Conservation (phyloP, 371 early-diverging fungal species). For the Haplosporangium sp. region DNA sequence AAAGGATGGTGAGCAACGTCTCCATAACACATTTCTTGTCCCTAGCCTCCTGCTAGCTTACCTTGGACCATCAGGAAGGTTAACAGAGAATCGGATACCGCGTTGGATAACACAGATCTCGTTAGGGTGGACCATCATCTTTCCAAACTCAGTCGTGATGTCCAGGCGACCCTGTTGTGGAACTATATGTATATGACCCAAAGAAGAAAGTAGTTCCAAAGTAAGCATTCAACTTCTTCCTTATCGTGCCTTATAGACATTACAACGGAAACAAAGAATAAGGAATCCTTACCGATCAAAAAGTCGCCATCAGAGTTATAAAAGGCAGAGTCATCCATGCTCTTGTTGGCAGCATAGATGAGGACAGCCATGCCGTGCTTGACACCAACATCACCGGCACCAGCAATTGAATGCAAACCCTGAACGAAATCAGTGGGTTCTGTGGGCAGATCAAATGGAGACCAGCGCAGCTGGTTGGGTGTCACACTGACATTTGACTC, state of each 20-base stretch:
- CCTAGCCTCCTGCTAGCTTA: constrained; percentile 32
- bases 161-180: constrained; percentile 93
- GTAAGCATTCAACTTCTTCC: background rate
- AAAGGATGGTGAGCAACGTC: too few relatives aligned
- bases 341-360: constrained; percentile 81
- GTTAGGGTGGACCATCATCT: constrained; percentile 84
- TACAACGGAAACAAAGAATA: background rate
- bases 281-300: constrained; percentile 76
- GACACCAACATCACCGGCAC: constrained; percentile 88
- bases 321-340: constrained; percentile 85
- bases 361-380: constrained; percentile 88
- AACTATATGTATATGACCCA: constrained; percentile 59
- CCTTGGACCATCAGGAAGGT: constrained; percentile 84
- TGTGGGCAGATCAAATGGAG: constrained; percentile 84
- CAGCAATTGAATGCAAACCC: constrained; percentile 87
- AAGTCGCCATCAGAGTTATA: constrained; percentile 94
- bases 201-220: constrained; percentile 4
- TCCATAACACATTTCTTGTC: background rate
- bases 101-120: constrained; percentile 95
- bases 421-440: constrained; percentile 81
- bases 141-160: constrained; percentile 94
- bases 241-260: background rate
- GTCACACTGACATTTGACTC: constrained; percentile 64
- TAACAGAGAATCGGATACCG: constrained; percentile 88
- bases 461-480: constrained; percentile 95